phyloP scores from a whole-genome alignment of 805 yeast species.

The Debaryomyces castellii region DNA sequence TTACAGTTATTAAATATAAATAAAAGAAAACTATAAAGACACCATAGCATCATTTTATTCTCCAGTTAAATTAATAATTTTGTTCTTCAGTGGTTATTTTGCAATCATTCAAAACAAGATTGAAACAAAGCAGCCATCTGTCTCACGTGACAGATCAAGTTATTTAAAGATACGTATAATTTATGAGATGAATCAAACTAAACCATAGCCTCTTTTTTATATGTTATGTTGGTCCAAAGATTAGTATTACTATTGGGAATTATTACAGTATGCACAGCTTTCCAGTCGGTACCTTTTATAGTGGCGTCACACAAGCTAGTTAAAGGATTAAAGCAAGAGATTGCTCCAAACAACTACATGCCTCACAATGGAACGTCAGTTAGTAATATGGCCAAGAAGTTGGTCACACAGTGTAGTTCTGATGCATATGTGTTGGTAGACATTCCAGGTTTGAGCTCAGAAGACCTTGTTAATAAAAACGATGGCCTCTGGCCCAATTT shows the following conservation, averaged over 20 bases:
- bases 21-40: background rate
- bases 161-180: background rate
- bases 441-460: constrained; percentile 35
- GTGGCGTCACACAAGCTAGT: constrained; percentile 42
- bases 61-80: too few species aligned
- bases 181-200: background rate
- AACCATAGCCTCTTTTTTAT: background rate
- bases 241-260: background rate
- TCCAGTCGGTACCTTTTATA: constrained; percentile 30
- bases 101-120: constrained; percentile 1
- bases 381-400: constrained; percentile 33
- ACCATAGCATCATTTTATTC: too few species aligned
- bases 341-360: constrained; percentile 14
- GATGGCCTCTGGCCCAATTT: constrained; percentile 47
- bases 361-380: constrained; percentile 23
- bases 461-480: constrained; percentile 26
- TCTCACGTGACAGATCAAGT: background rate
- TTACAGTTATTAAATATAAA: background rate
- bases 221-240: background rate
- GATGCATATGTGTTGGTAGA: constrained; percentile 38
- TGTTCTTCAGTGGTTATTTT: background rate
- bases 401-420: constrained; percentile 38
- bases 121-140: background rate
- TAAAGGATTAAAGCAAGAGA: constrained; percentile 24
- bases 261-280: constrained; percentile 1